These are phyloP conservation scores for Malassezia japonica DNA, from an alignment of 1,284 basidiomycete species.

Conservation along the genomic window DNA sequence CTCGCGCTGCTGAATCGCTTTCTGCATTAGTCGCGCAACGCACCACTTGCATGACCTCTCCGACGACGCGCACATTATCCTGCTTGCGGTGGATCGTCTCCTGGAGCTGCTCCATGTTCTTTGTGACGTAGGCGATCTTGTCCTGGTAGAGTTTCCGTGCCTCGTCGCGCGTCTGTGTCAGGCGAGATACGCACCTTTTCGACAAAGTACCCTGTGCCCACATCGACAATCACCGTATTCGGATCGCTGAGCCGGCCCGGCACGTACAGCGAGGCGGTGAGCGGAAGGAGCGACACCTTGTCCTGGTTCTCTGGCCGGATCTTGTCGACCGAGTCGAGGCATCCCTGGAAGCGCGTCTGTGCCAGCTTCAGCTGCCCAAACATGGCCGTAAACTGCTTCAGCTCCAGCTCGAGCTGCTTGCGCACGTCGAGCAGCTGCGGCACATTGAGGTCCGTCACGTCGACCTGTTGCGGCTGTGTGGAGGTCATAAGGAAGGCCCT, in stretches of 20 bases:
- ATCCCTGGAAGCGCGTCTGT: slow-evolving; percentile 80
- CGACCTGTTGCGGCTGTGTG: slow-evolving; percentile 31
- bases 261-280: slow-evolving; percentile 89
- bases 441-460: slow-evolving; percentile 29
- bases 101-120: slow-evolving; percentile 42
- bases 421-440: slow-evolving; percentile 41
- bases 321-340: slow-evolving; percentile 71
- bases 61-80: slow-evolving; percentile 41
- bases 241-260: slow-evolving; percentile 76
- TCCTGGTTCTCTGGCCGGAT: slow-evolving; percentile 62
- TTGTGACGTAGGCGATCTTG: slow-evolving; percentile 37
- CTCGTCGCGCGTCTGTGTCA: slow-evolving; percentile 26
- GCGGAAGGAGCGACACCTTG: slow-evolving; percentile 77
- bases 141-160: slow-evolving; percentile 38
- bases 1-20: background rate
- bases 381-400: slow-evolving; percentile 80
- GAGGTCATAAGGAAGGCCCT: slow-evolving; percentile 12
- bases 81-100: slow-evolving; percentile 43
- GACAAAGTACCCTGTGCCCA: slow-evolving; percentile 93
- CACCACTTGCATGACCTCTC: slow-evolving; percentile 40
- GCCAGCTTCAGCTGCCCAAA: slow-evolving; percentile 86
- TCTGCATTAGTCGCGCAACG: slow-evolving; percentile 12
- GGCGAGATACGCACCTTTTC: slow-evolving; percentile 62
- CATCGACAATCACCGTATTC: slow-evolving; percentile 82
- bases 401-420: slow-evolving; percentile 59